These are phyloP conservation scores for Lycium barbarum DNA, from an alignment of 257 asterid genomes.

Conservation along the genomic window DNA sequence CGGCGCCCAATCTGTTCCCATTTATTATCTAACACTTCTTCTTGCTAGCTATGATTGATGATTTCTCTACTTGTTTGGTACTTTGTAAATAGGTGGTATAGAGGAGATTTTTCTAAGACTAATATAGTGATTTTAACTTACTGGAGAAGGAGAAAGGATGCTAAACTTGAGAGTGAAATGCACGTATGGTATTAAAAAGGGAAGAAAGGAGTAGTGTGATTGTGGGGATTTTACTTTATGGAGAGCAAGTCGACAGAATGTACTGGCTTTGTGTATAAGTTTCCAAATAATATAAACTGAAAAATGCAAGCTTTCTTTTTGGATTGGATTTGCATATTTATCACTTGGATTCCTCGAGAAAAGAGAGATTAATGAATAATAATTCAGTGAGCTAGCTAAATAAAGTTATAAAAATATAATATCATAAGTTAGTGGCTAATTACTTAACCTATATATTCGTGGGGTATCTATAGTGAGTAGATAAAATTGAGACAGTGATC, in stretches of 20 bases:
- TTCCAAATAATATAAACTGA: background rate
- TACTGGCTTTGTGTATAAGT: slow-evolving; percentile 33
- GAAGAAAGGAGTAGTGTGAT: slow-evolving; percentile 48
- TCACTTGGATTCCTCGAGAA: too few relatives aligned
- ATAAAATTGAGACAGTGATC: too few relatives aligned
- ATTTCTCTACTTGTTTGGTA: background rate
- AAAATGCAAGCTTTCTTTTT: too few relatives aligned
- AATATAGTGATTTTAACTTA: slow-evolving; percentile 50
- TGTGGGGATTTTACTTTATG: slow-evolving; percentile 60
- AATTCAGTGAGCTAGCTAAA: too few relatives aligned
- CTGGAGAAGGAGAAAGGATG: slow-evolving; percentile 60
- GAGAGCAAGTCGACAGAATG: slow-evolving; percentile 26
- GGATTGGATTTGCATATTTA: too few relatives aligned
- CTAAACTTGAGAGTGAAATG: slow-evolving; percentile 60
- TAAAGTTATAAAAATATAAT: too few relatives aligned
- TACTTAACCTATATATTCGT: too few relatives aligned
- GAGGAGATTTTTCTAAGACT: background rate
- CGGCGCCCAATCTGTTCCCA: slow-evolving; percentile 83
- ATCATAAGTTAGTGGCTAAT: too few relatives aligned
- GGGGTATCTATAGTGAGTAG: too few relatives aligned
- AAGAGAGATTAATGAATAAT: too few relatives aligned
- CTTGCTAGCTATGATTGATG: background rate
- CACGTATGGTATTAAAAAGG: slow-evolving; percentile 47
- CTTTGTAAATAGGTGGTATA: background rate
- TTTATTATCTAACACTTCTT: slow-evolving; percentile 1